Base-by-base conservation (phyloP, 352 stramenopile species). In the Globisporangium cystogenes region DNA sequence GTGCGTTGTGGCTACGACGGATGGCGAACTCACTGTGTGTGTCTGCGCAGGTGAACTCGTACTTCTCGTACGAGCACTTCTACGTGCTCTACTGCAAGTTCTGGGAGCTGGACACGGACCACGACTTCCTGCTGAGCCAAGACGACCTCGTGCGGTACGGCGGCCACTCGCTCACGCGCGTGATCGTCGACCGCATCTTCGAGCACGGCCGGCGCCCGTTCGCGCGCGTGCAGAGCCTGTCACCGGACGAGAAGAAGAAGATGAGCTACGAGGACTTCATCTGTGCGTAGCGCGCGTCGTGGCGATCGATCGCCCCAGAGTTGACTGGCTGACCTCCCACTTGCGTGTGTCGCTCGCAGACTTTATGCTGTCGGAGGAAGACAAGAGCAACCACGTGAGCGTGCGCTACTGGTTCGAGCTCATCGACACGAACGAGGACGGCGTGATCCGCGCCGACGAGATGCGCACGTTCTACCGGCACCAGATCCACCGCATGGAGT, bases 1-100 rank as follows among this genome's bases (percentile, higher is more conserved):
- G 3, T 5, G 1, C 16, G 1, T 21, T 16, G 31, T 18, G 23
- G 4, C 4, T n/a, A n/a, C n/a, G n/a, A 16, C 16, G 21, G 7
- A 21, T 24, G 29, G 29, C 8, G 24, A 21, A 14, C 44, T 33
- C 21, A 29, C n/a, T 31, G 15, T 33, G 7, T 20, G 39, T 7
- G 11, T 48, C 8, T 40, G 16, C 6, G 40, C 47, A 94, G 83
- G 86, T 96, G 46, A 96, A 93, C 65, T 87, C 88, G 46, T 98
- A 96, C 74, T 99, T 99, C 72, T 98, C 83, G 23, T 99, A 99
- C 71, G 96, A 99, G 76, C 96, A 99, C 70, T 99, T 99, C 62
- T 99, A 99, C 72, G 96, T 99, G 48, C 67, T 99, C 35, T 99
- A 99, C 72, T 99, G 97, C 76, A 96, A 98, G 62, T 99, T 99